A percentile compares a stretch with the other conserved stretches of the same genome.
Evolutionary conservation across 2,329 filamentous ascomycete species (phyloP).

Genomic region (Camptophora hylomeconis): DNA sequence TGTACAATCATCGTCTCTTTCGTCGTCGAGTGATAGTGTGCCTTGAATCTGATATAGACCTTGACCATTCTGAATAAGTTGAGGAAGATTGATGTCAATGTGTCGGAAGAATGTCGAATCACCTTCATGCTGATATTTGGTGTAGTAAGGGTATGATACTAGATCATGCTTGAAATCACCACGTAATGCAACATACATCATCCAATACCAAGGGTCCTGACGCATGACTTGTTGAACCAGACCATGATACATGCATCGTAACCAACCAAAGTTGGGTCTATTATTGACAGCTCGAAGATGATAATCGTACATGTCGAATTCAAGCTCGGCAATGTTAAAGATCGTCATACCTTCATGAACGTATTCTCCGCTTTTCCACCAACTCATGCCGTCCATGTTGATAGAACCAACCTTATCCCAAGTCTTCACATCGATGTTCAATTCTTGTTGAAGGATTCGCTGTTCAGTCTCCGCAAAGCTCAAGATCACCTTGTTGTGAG

Average conservation of each 20-base stretch:
- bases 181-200: background rate
- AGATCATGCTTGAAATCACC: background rate
- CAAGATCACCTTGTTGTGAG: too few species aligned
- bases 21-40: background rate
- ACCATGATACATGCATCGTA: background rate
- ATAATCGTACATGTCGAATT: background rate
- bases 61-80: background rate
- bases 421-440: too few species aligned
- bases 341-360: too few species aligned
- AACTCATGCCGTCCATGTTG: too few species aligned
- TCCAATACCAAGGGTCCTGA: background rate
- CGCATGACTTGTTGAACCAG: conserved; percentile 1
- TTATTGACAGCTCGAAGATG: background rate
- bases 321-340: background rate
- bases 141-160: conserved; percentile 1
- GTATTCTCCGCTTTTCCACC: too few species aligned
- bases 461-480: too few species aligned
- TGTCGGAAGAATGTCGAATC: background rate
- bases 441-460: too few species aligned
- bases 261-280: background rate
- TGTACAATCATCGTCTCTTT: background rate
- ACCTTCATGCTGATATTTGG: background rate
- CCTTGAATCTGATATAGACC: background rate
- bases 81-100: background rate
- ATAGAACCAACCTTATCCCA: too few species aligned